Conservation (phyloP, 495 filamentous ascomycete genomes). For the Wilcoxina mikolae region DNA sequence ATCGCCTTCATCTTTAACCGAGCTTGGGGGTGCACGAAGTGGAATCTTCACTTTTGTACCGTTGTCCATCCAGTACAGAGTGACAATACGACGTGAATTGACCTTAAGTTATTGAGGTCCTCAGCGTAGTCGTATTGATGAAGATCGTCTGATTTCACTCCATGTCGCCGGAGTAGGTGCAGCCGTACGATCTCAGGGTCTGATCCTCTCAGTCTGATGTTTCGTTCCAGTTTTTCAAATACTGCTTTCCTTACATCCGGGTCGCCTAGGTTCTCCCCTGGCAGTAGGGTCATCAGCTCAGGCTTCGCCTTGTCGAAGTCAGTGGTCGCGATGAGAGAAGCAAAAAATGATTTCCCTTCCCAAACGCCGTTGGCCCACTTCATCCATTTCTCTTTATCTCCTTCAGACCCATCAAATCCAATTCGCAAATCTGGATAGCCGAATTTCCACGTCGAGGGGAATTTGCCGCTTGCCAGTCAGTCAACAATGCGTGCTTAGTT, state of each 20-base stretch:
- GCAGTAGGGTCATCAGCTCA: background rate
- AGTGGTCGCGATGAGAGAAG: background rate
- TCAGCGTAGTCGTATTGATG: background rate
- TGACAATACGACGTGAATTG: background rate
- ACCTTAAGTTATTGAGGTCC: background rate
- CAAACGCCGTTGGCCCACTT: background rate
- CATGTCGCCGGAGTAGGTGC: background rate
- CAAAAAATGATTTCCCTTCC: background rate
- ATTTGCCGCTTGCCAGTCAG: background rate
- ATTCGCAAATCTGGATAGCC: background rate
- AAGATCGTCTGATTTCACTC: background rate
- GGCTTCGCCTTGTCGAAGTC: background rate
- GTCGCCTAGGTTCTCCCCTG: background rate
- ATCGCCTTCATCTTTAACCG: background rate
- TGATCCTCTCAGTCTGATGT: background rate
- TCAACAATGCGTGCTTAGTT: background rate
- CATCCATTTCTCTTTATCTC: background rate
- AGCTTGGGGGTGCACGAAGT: background rate
- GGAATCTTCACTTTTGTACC: background rate
- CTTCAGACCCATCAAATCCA: background rate
- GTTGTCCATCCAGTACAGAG: background rate
- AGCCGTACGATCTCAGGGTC: background rate
- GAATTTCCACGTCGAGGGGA: background rate
- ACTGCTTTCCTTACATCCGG: background rate
- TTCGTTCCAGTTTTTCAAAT: background rate